phyloP scores from a whole-genome alignment of 1,284 basidiomycete species.

The Sporisorium graminicola region DNA sequence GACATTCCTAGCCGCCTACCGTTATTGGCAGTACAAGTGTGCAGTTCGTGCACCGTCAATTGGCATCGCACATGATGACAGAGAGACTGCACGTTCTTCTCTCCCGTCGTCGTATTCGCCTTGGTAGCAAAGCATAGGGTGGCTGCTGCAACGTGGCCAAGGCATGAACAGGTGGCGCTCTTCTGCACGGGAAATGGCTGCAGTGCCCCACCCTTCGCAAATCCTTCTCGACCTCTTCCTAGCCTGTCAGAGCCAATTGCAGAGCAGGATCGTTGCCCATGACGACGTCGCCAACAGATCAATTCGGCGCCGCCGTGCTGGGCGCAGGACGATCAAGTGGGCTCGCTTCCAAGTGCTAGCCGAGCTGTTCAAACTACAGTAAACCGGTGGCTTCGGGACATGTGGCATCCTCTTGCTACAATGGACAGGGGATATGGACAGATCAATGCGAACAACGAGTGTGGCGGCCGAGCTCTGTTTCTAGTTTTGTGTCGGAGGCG shows the following conservation, averaged over 20 bases:
- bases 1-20: not conserved
- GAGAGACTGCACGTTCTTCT: not conserved
- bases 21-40: not conserved
- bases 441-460: not conserved
- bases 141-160: not conserved
- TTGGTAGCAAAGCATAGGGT: not conserved
- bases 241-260: not conserved
- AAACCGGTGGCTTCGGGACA: not conserved
- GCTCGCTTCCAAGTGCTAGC: not conserved
- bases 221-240: not conserved
- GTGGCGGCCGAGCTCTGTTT: constrained; percentile 8
- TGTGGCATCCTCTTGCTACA: not conserved
- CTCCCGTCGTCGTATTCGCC: not conserved
- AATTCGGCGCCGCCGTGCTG: not conserved
- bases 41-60: not conserved
- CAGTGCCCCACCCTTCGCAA: not conserved
- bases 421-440: not conserved
- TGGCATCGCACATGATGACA: not conserved
- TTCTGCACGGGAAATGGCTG: not conserved
- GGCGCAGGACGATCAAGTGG: not conserved
- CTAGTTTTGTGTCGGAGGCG: constrained; percentile 11
- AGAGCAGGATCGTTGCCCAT: not conserved
- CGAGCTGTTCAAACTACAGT: not conserved
- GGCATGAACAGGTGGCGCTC: not conserved
- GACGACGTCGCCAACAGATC: not conserved